Percentiles rank a stretch among this genome's conserved stretches.
Evolutionary conservation across 1,284 basidiomycete genomes (phyloP).

Genomic region (Pseudozyma sp.): DNA sequence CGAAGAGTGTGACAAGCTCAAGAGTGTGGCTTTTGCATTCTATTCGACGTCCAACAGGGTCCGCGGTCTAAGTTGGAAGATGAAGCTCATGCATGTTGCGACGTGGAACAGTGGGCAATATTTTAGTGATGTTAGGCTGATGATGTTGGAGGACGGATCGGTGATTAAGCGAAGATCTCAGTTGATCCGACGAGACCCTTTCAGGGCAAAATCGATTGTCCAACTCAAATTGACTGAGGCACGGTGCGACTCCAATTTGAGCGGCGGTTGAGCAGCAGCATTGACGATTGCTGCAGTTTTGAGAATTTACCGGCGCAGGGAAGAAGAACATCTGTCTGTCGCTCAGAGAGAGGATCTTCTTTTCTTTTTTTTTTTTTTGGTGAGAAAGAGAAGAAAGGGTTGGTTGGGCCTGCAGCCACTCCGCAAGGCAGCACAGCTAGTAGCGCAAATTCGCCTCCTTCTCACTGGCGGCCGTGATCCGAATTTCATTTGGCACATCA

Average conservation of each 20-base stretch:
- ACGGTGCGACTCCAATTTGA: neutral
- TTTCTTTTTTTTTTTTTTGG: neutral
- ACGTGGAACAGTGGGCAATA: conserved; percentile 11
- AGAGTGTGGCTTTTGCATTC: neutral
- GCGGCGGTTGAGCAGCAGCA: neutral
- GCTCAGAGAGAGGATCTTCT: neutral
- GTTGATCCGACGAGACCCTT: too few species aligned
- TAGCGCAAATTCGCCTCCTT: conserved; percentile 4
- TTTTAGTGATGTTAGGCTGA: neutral
- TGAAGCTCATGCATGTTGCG: conserved; percentile 2
- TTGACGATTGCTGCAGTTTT: neutral
- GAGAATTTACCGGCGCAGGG: neutral
- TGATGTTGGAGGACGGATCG: neutral
- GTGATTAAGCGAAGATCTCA: too few species aligned
- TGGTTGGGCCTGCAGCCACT: neutral
- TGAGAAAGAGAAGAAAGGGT: neutral
- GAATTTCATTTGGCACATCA: conserved; percentile 20
- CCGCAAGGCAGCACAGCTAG: neutral
- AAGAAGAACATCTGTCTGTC: neutral
- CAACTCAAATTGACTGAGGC: too few species aligned
- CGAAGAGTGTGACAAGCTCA: neutral
- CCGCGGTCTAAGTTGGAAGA: neutral
- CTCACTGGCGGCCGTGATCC: conserved; percentile 23
- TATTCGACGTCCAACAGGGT: neutral
- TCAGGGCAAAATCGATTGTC: too few species aligned